Evolutionary conservation across 768 basidiomycete species (phyloP).

Genomic region (Leucosporidium yakuticum): DNA sequence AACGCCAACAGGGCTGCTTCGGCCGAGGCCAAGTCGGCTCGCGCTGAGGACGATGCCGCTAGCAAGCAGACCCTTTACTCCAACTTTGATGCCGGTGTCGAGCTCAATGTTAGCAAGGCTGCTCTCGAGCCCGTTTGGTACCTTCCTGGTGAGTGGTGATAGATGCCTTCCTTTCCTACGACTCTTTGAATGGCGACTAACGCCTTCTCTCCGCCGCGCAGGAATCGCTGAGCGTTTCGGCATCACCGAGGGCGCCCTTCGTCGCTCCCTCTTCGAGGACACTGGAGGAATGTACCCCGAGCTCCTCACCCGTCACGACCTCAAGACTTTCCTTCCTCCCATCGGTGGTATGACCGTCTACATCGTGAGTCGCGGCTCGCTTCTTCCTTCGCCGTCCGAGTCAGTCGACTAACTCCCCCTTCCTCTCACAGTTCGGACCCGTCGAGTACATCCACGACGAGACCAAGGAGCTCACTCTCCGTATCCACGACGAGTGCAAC

Average conservation of each 20-base stretch:
- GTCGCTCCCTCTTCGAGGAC: constrained; percentile 91
- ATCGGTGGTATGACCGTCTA: constrained; percentile 88
- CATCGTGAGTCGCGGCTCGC: constrained; percentile 47
- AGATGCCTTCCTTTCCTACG: too few species aligned
- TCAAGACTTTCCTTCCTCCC: constrained; percentile 92
- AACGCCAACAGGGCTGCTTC: constrained; percentile 32
- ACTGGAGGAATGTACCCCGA: constrained; percentile 82
- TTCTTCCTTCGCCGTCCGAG: constrained; percentile 48
- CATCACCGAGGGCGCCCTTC: constrained; percentile 63
- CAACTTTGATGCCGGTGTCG: constrained; percentile 60
- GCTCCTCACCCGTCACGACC: constrained; percentile 79
- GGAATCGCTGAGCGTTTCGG: constrained; percentile 81
- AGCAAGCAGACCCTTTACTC: constrained; percentile 26
- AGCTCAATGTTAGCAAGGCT: constrained; percentile 82
- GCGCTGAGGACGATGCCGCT: constrained; percentile 46
- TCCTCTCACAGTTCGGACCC: constrained; percentile 61
- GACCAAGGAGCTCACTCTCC: constrained; percentile 72
- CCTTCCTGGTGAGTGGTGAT: constrained; percentile 56
- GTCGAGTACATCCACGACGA: constrained; percentile 70
- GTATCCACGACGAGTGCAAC: constrained; percentile 94
- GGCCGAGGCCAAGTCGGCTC: constrained; percentile 60
- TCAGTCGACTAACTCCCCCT: not conserved
- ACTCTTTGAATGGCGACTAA: not conserved
- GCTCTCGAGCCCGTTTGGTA: constrained; percentile 97
- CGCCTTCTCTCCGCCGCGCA: constrained; percentile 47